These are phyloP conservation scores for Ceratobasidium sp. DNA, from an alignment of 1,284 basidiomycete species.

Conservation along the genomic window DNA sequence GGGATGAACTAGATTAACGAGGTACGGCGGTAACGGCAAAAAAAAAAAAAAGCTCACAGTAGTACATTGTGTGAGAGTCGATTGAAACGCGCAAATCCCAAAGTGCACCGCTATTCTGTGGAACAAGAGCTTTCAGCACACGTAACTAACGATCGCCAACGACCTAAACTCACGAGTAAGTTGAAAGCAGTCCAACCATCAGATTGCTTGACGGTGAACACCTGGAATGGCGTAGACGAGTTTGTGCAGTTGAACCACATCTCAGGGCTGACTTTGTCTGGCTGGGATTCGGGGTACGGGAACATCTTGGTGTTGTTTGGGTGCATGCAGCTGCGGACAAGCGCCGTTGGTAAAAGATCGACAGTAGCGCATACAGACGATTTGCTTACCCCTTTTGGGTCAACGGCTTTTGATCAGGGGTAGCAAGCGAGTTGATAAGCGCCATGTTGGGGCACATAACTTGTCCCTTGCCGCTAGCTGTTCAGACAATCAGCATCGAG, in stretches of 20 bases:
- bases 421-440: constrained; percentile 17
- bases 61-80: constrained; percentile 39
- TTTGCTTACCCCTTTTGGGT: constrained; percentile 28
- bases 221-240: constrained; percentile 11
- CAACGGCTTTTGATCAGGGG: constrained; percentile 14
- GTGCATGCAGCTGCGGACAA: constrained; percentile 1
- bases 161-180: not conserved
- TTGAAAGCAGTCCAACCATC: constrained; percentile 28
- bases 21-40: not conserved
- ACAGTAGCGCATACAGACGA: no score
- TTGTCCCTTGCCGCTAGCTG: constrained; percentile 24
- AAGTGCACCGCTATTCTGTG: constrained; percentile 33
- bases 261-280: not conserved
- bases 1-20: not conserved
- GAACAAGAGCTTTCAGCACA: not conserved
- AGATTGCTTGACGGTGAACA: constrained; percentile 20
- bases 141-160: not conserved
- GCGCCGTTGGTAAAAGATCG: not conserved
- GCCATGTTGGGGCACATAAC: constrained; percentile 10
- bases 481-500: not conserved
- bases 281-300: constrained; percentile 32
- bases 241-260: constrained; percentile 38
- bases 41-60: not conserved
- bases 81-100: constrained; percentile 28
- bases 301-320: constrained; percentile 30